Base-by-base conservation (phyloP, 139 green algal genomes). In the Volvox reticuliferus region DNA sequence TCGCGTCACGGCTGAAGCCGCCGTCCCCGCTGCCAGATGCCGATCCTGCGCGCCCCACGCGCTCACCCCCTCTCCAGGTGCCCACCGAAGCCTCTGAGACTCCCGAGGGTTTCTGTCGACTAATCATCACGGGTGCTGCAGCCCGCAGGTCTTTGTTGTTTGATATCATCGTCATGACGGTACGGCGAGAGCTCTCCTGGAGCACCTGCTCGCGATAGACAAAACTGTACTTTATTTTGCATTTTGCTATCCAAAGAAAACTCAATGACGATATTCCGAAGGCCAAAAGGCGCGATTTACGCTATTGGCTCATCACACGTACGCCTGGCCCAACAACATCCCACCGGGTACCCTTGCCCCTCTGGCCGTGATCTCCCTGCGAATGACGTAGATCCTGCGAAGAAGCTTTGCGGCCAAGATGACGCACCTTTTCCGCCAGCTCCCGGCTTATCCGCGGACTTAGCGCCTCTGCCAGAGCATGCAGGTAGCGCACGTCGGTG, bases 401-500 rank as follows among this genome's bases (percentile, higher is more conserved):
- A 55, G 5, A 55, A 55, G 44, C 5, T 9, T 5, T 55, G 44
- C 44, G 44, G 44, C 9, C n/a, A 55, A 5, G 9, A 55, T 16
- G 12, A 24, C 87, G 18, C 63, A 88, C 89, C 82, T 32, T 80
- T 19, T 86, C 63, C 24, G 81, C 61, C 67, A 93, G 82, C 16
- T 79, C 69, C 24, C 32, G 14, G 12, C 81, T 61, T 1, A 93
- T 80, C 73, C 86, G 65, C 13, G 71, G 88, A 44, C 62, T 78
- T 26, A 93, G 62, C 2, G 65, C 87, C 1, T 90, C 91, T 6
- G 75, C 55, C 28, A 93, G 80, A 1, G 35, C 65, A 65, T 93
- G 91, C 1, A 93, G 82, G 91, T 93, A 92, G 26, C 87, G 87
- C 69, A 93, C 91, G 61, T 93, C 91, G 0, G 80, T 76, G 30